Evolutionary conservation across 2,329 filamentous ascomycete genomes (phyloP), one percentile per base, ranked within the genome.

Genomic region (Paracoccidioides lutzii): DNA sequence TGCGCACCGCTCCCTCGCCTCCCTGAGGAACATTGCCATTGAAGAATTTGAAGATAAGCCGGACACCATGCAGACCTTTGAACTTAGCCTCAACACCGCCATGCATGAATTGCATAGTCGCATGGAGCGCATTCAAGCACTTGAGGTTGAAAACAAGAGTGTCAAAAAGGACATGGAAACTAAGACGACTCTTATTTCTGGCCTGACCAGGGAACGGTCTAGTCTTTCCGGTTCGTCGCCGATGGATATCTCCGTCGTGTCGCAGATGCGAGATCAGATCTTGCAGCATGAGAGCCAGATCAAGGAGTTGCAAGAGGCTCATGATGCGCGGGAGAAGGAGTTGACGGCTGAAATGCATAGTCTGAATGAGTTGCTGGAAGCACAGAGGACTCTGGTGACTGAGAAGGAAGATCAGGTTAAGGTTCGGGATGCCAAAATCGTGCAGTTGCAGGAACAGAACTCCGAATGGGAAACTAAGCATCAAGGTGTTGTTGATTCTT

Each of bases 161-260:
- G 82, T 90, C 28, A 93, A 88, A 75, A 95, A 90, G 75, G 93
- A 98, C 70, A 95, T 97, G 85, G 93, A 98, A 67, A 84, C 81
- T 59, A 98, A 98, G 80, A 90, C 91, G 77, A 88, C 88, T 35
- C 90, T 98, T 66, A 97, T 98, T 63, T 88, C 89, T 35, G 93
- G 93, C 5, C 77, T 98, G 60, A 95, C 93, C 3, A 85, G 93
- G 54, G 94, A 98, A 71, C 80, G 94, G 57, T 91, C 89, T 3
- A 96, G 90, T 72, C 79, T 96, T 73, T 89, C 91, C 68, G 80
- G 78, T 68, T 77, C 79, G 2, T 86, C 87, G 30, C 87, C 90
- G 6, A 84, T 95, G 66, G 93, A 98, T 66, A 94, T 96, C 68
- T 90, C 88, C 0, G 84, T 96, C 60, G 85, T 97, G 37, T 86